Evolutionary conservation across 495 filamentous ascomycete genomes (phyloP), one percentile per base, ranked within the genome.

Genomic region (Apiosordaria backusii): DNA sequence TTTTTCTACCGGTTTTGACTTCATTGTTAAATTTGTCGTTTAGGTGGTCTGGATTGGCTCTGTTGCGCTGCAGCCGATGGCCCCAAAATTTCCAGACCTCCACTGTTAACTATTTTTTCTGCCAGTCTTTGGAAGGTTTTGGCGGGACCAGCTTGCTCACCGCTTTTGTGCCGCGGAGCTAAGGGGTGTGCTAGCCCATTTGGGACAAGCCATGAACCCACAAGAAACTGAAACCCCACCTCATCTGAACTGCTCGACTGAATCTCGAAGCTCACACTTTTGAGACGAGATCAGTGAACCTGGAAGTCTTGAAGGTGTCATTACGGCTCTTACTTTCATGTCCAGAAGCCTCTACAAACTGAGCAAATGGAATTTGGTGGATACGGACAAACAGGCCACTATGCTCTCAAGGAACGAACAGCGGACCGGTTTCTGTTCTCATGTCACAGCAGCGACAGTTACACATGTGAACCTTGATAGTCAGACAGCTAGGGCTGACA

Each of bases 101-200:
- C 67, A 60, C 21, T 57, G 65, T 64, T 50, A 74, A 54, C 65
- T 74, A 72, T 73, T 70, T 73, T 74, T 76, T 75, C 74, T 76
- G 72, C 72, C 72, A 60, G 40, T 67, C 66, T 67, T 62, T 62
- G 29, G 54, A 40, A n/a, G n/a, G 19, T 65, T 64, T 65, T 70
- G 64, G 72, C 70, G 70, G 70, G 72, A 67, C 4, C 2, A 15
- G 4, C 35, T 60, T 2, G 24, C 52, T 70, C 70, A 74, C 72
- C 72, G 72, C 72, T 70, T 35, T 61, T 2, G 29, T 40, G 26
- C 29, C 26, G 23, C 4, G 40, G 19, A 10, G 21, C 21, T 25
- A 62, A 58, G 24, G 10, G 19, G 5, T 3, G n/a, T 9, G 19
- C 59, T 66, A 66, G 62, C 50, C 65, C 16, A 4, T 19, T 40